Conservation (phyloP, 352 stramenopile genomes). For the Phytophthora palmivora region DNA sequence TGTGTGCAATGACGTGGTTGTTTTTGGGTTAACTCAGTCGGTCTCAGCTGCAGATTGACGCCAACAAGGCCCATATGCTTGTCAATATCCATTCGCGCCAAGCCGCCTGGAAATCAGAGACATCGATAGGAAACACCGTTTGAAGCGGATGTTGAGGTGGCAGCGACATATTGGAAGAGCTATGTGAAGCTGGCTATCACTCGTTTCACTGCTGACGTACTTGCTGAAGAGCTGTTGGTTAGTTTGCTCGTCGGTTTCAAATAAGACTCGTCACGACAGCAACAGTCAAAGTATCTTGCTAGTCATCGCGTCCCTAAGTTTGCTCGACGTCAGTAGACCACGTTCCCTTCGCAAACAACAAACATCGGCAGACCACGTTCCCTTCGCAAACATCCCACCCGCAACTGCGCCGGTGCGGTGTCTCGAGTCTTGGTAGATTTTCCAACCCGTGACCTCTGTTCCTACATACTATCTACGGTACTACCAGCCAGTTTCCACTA, state of each 20-base stretch:
- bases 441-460: slow-evolving; percentile 18
- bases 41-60: neutral
- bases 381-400: slow-evolving; percentile 25
- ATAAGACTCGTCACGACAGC: too few relatives aligned
- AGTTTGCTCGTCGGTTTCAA: too few relatives aligned
- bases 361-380: slow-evolving; percentile 19
- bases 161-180: too few relatives aligned
- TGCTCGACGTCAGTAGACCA: slow-evolving; percentile 6
- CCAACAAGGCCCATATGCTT: neutral
- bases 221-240: too few relatives aligned
- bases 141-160: too few relatives aligned
- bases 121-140: too few relatives aligned
- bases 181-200: too few relatives aligned
- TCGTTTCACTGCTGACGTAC: too few relatives aligned
- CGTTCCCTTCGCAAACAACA: slow-evolving; percentile 24
- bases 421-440: slow-evolving; percentile 25
- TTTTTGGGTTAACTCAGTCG: slow-evolving; percentile 20
- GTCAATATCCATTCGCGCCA: slow-evolving; percentile 2
- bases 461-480: slow-evolving; percentile 2
- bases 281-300: too few relatives aligned
- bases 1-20: slow-evolving; percentile 18
- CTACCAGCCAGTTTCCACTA: neutral
- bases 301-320: neutral
- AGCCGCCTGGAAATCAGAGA: too few relatives aligned
- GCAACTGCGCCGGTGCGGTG: slow-evolving; percentile 13